phyloP scores from a whole-genome alignment of 2,329 filamentous ascomycete genomes.

The Talaromyces amestolkiae region DNA sequence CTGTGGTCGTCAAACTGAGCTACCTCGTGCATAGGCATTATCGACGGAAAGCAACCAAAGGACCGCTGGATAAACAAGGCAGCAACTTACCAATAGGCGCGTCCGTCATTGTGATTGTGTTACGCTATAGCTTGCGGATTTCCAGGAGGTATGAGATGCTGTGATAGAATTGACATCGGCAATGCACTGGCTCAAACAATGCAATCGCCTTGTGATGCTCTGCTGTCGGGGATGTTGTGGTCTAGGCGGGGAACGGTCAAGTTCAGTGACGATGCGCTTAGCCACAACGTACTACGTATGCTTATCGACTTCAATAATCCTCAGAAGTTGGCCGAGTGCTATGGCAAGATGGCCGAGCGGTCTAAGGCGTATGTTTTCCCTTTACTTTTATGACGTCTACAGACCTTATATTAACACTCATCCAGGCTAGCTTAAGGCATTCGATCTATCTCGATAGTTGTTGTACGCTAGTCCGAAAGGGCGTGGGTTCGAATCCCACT shows the following conservation, averaged over 20 bases:
- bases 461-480: background rate
- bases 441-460: too few species aligned
- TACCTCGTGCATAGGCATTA: slow-evolving; percentile 13
- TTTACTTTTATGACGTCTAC: too few species aligned
- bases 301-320: background rate
- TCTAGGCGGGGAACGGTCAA: slow-evolving; percentile 4
- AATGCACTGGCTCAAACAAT: background rate
- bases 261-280: slow-evolving; percentile 20
- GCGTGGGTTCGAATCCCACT: slow-evolving; percentile 1
- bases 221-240: background rate
- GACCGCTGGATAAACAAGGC: slow-evolving; percentile 15
- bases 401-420: too few species aligned
- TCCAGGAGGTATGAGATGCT: background rate
- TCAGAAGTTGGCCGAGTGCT: too few species aligned
- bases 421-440: too few species aligned
- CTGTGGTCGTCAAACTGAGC: slow-evolving; percentile 9
- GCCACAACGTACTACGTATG: background rate
- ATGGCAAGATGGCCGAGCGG: background rate
- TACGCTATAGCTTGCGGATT: background rate
- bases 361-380: background rate
- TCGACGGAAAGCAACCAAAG: slow-evolving; percentile 22
- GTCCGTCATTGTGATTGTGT: slow-evolving; percentile 43
- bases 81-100: slow-evolving; percentile 47
- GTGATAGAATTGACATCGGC: background rate
- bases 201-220: slow-evolving; percentile 3